Conservation (phyloP, 2,329 filamentous ascomycete species). For the Nectriaceae sp. region DNA sequence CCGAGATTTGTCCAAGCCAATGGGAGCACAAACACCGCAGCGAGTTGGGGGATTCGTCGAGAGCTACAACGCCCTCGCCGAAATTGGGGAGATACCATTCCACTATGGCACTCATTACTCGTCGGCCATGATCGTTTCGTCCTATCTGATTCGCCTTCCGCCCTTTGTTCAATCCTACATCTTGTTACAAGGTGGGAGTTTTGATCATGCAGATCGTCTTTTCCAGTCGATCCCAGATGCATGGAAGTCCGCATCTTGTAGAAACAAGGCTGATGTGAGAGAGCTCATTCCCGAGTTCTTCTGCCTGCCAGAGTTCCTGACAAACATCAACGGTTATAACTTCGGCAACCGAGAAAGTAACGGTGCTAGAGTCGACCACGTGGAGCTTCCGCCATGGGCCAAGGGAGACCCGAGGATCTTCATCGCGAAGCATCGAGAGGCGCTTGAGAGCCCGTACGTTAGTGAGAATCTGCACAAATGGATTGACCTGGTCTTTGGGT, state of each 20-base stretch:
- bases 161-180: conserved; percentile 97
- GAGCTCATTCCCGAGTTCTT: conserved; percentile 98
- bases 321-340: conserved; percentile 92
- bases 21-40: conserved; percentile 83
- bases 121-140: conserved; percentile 97
- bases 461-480: conserved; percentile 87
- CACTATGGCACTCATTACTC: conserved; percentile 99
- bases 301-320: conserved; percentile 90
- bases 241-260: conserved; percentile 86
- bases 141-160: conserved; percentile 90
- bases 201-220: conserved; percentile 92
- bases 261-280: conserved; percentile 91
- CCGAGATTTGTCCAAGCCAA: conserved; percentile 90
- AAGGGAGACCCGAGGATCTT: conserved; percentile 96
- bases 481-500: conserved; percentile 95
- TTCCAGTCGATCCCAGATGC: conserved; percentile 92
- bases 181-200: conserved; percentile 89
- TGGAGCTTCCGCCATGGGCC: conserved; percentile 91
- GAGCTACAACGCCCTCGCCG: conserved; percentile 82
- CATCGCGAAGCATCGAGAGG: conserved; percentile 93
- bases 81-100: conserved; percentile 91
- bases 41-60: conserved; percentile 80
- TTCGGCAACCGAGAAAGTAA: conserved; percentile 86
- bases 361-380: conserved; percentile 78
- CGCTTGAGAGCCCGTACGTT: conserved; percentile 89